phyloP scores from a whole-genome alignment of 371 early-diverging fungal genomes.

The Syncephalastrum monosporum region DNA sequence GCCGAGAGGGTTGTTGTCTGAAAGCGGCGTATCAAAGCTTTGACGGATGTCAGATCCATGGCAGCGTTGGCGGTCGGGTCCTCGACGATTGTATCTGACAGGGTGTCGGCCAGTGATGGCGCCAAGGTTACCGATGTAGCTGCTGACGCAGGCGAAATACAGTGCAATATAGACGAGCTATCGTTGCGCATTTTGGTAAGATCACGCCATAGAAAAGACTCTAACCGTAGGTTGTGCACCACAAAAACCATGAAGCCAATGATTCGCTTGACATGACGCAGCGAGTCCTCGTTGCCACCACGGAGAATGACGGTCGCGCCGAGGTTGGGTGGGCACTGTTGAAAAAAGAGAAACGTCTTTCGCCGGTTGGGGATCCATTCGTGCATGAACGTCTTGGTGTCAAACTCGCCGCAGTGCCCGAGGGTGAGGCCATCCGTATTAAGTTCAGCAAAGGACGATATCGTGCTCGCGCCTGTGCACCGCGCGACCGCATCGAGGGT shows the following conservation, averaged over 20 bases:
- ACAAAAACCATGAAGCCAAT: conserved; percentile 78
- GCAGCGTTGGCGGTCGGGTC: neutral
- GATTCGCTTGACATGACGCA: conserved; percentile 74
- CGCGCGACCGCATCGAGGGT: conserved; percentile 81
- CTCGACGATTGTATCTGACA: neutral
- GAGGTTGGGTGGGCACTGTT: conserved; percentile 74
- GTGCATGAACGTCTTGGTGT: conserved; percentile 76
- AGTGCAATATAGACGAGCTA: conserved; percentile 24
- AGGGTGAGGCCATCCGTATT: conserved; percentile 60
- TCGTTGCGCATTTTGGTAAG: conserved; percentile 55
- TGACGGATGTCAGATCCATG: conserved; percentile 24
- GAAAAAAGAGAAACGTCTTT: conserved; percentile 85
- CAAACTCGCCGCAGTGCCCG: conserved; percentile 78
- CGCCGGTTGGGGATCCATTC: conserved; percentile 70
- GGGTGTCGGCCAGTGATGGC: conserved; percentile 8
- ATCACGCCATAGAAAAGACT: conserved; percentile 71
- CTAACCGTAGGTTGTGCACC: conserved; percentile 80
- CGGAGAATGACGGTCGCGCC: conserved; percentile 89
- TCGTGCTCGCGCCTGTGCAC: conserved; percentile 80
- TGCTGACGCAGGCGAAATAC: conserved; percentile 24
- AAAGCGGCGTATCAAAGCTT: conserved; percentile 46
- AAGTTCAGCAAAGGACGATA: conserved; percentile 78
- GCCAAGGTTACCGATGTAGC: neutral
- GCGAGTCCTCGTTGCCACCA: conserved; percentile 63
- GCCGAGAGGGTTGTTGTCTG: conserved; percentile 71